Percentiles rank a stretch among this genome's conserved stretches.
These are phyloP conservation scores for Thielaviopsis punctulata DNA, from an alignment of 2,329 filamentous ascomycete genomes.

Conservation along the genomic window DNA sequence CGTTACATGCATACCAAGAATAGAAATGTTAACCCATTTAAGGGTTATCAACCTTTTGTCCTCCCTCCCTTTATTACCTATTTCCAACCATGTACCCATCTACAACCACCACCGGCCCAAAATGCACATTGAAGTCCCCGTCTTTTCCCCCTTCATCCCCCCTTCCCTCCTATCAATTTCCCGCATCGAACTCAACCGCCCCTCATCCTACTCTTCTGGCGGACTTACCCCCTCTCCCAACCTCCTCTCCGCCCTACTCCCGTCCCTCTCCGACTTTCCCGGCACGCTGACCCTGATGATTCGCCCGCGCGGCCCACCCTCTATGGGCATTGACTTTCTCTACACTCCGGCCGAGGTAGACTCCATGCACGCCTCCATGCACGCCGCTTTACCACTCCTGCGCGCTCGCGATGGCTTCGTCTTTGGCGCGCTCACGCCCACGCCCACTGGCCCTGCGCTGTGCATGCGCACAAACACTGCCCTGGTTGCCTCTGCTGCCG, in stretches of 20 bases:
- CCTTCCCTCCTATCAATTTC: constrained; percentile 28
- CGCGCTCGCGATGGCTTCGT: constrained; percentile 1
- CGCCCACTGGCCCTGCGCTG: neutral
- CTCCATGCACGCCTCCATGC: constrained; percentile 26
- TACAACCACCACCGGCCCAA: neutral
- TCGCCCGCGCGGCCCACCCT: constrained; percentile 27
- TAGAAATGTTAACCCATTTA: too few species aligned
- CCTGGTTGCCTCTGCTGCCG: constrained; percentile 26
- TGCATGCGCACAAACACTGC: constrained; percentile 23
- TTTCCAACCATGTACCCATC: neutral
- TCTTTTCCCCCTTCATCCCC: constrained; percentile 29
- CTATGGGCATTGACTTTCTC: constrained; percentile 7
- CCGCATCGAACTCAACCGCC: constrained; percentile 37
- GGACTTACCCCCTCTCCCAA: constrained; percentile 32
- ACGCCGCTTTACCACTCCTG: constrained; percentile 18
- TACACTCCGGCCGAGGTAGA: constrained; percentile 19
- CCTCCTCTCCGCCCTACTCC: constrained; percentile 19
- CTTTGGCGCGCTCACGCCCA: constrained; percentile 1
- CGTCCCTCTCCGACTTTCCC: neutral
- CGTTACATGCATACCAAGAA: neutral
- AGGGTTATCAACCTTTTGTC: neutral
- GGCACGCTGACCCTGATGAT: constrained; percentile 33
- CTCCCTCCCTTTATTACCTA: neutral
- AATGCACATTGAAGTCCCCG: constrained; percentile 31
- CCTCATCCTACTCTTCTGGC: constrained; percentile 31